Evolutionary conservation across 2,329 filamentous ascomycete genomes (phyloP).

Genomic region (Penicillium sp.): DNA sequence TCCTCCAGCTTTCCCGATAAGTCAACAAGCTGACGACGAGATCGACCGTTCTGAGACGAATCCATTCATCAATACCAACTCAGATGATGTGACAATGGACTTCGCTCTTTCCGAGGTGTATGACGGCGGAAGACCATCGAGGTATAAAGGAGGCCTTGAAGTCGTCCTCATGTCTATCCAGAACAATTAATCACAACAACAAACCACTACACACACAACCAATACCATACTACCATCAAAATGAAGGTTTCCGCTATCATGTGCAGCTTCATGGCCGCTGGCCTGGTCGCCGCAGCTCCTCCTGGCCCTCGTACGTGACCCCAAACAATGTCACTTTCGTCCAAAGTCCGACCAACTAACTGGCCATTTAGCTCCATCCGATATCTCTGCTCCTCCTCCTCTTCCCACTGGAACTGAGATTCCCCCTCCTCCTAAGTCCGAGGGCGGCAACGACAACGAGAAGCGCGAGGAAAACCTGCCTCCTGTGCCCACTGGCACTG

Average conservation of each 20-base stretch:
- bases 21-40: background rate
- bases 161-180: background rate
- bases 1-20: background rate
- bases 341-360: background rate
- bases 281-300: background rate
- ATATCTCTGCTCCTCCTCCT: background rate
- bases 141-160: background rate
- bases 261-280: background rate
- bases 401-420: background rate
- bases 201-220: background rate
- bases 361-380: background rate
- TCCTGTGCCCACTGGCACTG: background rate
- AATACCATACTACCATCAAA: background rate
- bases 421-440: background rate
- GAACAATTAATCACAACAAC: background rate
- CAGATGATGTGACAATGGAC: background rate
- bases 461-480: background rate
- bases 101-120: background rate
- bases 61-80: background rate
- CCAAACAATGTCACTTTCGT: background rate
- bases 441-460: background rate
- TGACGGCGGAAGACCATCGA: background rate
- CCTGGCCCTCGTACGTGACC: background rate
- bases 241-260: background rate
- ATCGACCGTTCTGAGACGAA: background rate